Base-by-base conservation (phyloP, 768 basidiomycete species). In the Clavulina sp. region DNA sequence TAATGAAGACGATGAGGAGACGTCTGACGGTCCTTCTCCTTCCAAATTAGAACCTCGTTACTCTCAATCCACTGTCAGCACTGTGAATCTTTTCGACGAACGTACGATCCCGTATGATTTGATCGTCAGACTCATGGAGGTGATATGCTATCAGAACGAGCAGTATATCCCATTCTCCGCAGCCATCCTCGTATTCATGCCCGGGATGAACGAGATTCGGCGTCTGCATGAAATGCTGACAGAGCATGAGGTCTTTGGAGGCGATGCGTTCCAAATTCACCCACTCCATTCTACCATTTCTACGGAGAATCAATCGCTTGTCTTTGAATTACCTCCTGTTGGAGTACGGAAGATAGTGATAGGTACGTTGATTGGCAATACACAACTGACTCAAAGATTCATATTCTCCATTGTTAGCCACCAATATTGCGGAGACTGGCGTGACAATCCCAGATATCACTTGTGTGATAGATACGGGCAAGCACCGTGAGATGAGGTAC, bases 381-480 rank as follows among this genome's bases (percentile, higher is more conserved):
- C n/a, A 47, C 19, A 9, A 28, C 33, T 32, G 9, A 24, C 26
- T 43, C 41, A 13, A 51, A 54, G 50, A 52, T 54, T 58, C 28
- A 21, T 46, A 60, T 32, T 5, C 30, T 5, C 19, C 3, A 30
- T n/a, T n/a, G 31, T 18, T 56, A 88, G 85, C 85, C 2, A 88
- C 87, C 31, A 88, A 93, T 60, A 88, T 92, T 58, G 84, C 88
- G 16, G 93, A 99, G 65, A 99, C 93, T 13, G 93, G 93, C 43
- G 86, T 99, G 51, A 99, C 95, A 1, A 99, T 99, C 51, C 93
- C 93, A 4, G 95, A 99, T 59, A 85, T 95, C 54, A 93, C 91
- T 5, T 91, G 88, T 57, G 93, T 96, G 23, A 88, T 97, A 54
- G 93, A 99, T 61, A 77, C 80, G 0, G 91, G 92, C 46, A 89